Conservation (phyloP, 2,329 filamentous ascomycete species). For the Trichophyton mentagrophytes region DNA sequence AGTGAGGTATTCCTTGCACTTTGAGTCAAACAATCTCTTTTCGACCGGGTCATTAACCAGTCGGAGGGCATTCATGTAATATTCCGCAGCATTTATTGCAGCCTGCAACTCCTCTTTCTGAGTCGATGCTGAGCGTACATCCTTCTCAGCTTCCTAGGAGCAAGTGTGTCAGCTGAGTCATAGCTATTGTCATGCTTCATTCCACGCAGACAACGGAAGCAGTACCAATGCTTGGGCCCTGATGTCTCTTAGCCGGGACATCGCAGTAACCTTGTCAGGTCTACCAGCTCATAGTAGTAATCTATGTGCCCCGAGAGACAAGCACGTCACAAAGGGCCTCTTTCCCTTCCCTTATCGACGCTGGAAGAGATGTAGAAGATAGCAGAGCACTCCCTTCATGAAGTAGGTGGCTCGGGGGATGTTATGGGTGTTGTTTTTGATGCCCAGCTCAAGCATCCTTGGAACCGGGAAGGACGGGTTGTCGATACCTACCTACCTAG, state of each 20-base stretch:
- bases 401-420: too few relatives aligned
- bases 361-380: neutral
- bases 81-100: slow-evolving; percentile 64
- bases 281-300: neutral
- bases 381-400: neutral
- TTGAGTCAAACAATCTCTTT: slow-evolving; percentile 52
- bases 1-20: slow-evolving; percentile 57
- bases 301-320: neutral
- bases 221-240: slow-evolving; percentile 10
- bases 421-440: neutral
- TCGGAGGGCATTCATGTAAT: slow-evolving; percentile 64
- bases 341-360: neutral
- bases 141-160: slow-evolving; percentile 12
- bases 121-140: slow-evolving; percentile 37
- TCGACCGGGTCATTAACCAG: slow-evolving; percentile 48
- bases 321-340: neutral
- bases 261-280: neutral
- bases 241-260: slow-evolving; percentile 9
- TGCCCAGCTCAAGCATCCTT: neutral
- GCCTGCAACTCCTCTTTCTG: slow-evolving; percentile 57
- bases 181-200: neutral
- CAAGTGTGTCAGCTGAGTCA: neutral
- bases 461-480: neutral
- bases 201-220: neutral
- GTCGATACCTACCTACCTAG: too few relatives aligned